phyloP scores from a whole-genome alignment of 352 stramenopile genomes.

The Phytophthora vignae region DNA sequence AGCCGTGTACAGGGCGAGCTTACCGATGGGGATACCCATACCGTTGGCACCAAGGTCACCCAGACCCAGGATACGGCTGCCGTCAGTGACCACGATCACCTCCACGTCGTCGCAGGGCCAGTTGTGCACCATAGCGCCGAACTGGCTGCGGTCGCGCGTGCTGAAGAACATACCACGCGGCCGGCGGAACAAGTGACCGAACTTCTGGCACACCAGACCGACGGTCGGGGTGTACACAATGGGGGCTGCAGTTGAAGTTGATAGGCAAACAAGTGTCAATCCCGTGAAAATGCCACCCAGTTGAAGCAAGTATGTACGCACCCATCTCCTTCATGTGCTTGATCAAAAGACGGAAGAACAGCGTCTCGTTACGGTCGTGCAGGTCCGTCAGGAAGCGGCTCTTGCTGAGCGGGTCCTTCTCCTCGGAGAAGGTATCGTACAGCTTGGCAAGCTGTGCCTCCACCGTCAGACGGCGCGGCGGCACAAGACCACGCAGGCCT shows the following conservation, averaged over 20 bases:
- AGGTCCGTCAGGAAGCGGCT: constrained; percentile 95
- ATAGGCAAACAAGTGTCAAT: constrained; percentile 37
- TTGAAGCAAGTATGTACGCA: constrained; percentile 39
- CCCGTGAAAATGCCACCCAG: background rate
- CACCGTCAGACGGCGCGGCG: constrained; percentile 75
- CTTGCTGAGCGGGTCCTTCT: constrained; percentile 90
- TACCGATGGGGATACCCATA: constrained; percentile 98
- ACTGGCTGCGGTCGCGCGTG: constrained; percentile 91
- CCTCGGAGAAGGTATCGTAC: constrained; percentile 72
- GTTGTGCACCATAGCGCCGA: constrained; percentile 94
- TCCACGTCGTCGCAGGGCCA: constrained; percentile 97
- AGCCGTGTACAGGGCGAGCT: constrained; percentile 96
- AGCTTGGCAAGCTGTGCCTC: constrained; percentile 79
- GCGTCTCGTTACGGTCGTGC: constrained; percentile 96
- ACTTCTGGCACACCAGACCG: constrained; percentile 93
- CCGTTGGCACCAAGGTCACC: constrained; percentile 97
- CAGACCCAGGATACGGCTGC: constrained; percentile 96
- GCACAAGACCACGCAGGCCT: constrained; percentile 87
- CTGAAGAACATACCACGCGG: constrained; percentile 97
- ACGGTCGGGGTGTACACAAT: constrained; percentile 99
- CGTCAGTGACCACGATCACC: constrained; percentile 98
- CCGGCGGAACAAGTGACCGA: constrained; percentile 91
- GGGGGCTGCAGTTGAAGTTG: constrained; percentile 65
- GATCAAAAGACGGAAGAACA: constrained; percentile 95
- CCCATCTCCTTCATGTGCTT: constrained; percentile 93